These are phyloP conservation scores for Penstemon davidsonii DNA, from an alignment of 257 asterid genomes.

Conservation along the genomic window DNA sequence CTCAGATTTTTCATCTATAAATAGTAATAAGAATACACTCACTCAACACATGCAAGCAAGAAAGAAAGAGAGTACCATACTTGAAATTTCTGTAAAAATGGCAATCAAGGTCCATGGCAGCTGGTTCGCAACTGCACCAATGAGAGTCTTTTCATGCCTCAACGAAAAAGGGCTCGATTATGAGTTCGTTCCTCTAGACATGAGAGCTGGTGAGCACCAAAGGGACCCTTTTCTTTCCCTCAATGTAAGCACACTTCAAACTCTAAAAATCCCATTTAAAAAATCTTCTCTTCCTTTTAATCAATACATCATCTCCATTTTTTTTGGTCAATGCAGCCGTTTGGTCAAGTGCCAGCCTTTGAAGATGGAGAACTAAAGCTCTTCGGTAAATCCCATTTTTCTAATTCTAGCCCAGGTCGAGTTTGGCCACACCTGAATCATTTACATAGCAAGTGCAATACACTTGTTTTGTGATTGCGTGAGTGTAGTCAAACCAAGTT, in stretches of 20 bases:
- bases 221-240: constrained; percentile 48
- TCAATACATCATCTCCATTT: not conserved
- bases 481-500: too few relatives aligned
- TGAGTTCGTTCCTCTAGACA: constrained; percentile 40
- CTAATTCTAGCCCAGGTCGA: too few relatives aligned
- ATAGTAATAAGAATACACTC: not conserved
- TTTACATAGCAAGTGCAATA: too few relatives aligned
- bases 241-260: constrained; percentile 36
- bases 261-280: not conserved
- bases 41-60: not conserved
- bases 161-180: constrained; percentile 48
- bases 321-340: constrained; percentile 38
- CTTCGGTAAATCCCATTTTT: constrained; percentile 34
- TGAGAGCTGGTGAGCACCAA: constrained; percentile 50
- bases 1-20: too few relatives aligned
- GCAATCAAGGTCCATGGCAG: constrained; percentile 53
- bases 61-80: not conserved
- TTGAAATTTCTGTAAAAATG: constrained; percentile 24
- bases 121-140: constrained; percentile 36
- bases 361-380: constrained; percentile 51
- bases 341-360: constrained; percentile 50
- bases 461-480: too few relatives aligned
- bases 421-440: too few relatives aligned
- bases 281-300: not conserved
- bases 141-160: constrained; percentile 46